Evolutionary conservation across 2,329 filamentous ascomycete genomes (phyloP), one percentile per base, ranked within the genome.

Genomic region (Capronia americana): DNA sequence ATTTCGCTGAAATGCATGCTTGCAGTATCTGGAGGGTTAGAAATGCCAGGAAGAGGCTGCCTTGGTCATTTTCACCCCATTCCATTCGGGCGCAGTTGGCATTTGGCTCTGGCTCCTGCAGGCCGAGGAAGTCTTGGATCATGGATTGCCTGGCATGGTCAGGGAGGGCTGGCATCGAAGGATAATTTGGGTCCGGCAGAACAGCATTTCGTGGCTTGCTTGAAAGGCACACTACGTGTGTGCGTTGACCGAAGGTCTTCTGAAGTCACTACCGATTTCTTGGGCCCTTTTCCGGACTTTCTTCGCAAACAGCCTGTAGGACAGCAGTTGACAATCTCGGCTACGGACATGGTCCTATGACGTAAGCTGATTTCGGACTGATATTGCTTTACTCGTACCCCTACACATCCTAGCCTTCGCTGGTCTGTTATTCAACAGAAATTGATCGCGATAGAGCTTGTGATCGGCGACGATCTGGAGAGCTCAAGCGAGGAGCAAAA

Each of bases 401-500:
- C 17, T 14, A 3, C 10, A 51, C 48, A 17, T 26, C 20, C 48
- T 5, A 51, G 48, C 48, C 20, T 24, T 4, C 30, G 10, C n/a
- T 32, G 50, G 50, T 38, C 50, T 55, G 51, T 44, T n/a, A 54
- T 61, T 46, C 34, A 38, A 32, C 23, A 59, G 41, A 59, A 23
- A 32, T 32, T 26, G 26, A 34, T 34, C 41, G 28, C 26, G 38
- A 56, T n/a, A 41, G 51, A 61, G n/a, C 26, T 38, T 34, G 48
- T 38, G 58, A 61, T 61, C 58, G 48, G 48, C 46, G 32, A 34
- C 20, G 61, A 56, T 57, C 61, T 63, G 61, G 32, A 61, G 58
- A 51, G 24, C 20, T 38, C 53, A 61, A 61, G 58, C 58, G 58
- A 61, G 46, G 46, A 38, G 48, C 32, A 54, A 61, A 61, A 38